Conservation (phyloP, 1,139 yeast genomes). For the Yamadazyma atlantica region DNA sequence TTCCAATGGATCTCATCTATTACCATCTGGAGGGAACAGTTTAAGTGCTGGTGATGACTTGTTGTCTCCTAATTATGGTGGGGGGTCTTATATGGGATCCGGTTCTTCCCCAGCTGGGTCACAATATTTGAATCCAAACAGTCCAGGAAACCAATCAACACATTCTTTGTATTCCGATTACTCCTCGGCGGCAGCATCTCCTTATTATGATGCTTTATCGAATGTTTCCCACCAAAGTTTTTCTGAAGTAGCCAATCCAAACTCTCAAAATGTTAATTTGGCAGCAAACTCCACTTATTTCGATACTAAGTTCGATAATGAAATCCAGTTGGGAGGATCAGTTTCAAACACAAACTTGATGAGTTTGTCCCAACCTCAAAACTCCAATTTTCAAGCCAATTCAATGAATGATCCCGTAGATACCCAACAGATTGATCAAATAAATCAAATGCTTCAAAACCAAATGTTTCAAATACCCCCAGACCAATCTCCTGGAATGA, state of each 20-base stretch:
- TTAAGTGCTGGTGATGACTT: conserved; percentile 3
- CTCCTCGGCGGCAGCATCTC: conserved; percentile 41
- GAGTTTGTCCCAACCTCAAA: conserved; percentile 4
- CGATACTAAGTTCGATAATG: conserved; percentile 28
- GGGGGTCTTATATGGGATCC: background rate
- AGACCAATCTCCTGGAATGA: background rate
- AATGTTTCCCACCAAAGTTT: conserved; percentile 9
- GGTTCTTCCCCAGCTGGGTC: conserved; percentile 27
- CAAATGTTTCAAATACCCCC: conserved; percentile 4
- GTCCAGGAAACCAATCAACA: conserved; percentile 95
- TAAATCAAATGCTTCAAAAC: conserved; percentile 9
- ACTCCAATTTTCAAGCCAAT: conserved; percentile 7
- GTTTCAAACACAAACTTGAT: conserved; percentile 37
- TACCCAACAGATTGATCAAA: conserved; percentile 11
- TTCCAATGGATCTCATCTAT: conserved; percentile 11
- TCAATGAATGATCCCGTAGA: conserved; percentile 5
- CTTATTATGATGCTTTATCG: conserved; percentile 41
- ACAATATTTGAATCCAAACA: conserved; percentile 88
- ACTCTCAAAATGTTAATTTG: conserved; percentile 3
- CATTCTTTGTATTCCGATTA: conserved; percentile 49
- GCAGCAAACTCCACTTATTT: conserved; percentile 10
- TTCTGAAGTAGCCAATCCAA: conserved; percentile 5
- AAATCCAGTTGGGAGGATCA: conserved; percentile 43
- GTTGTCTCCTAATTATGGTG: conserved; percentile 12
- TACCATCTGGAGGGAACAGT: conserved; percentile 8